Percentiles rank a stretch among this genome's conserved stretches.
Evolutionary conservation across 169 alveolate genomes (phyloP).

Genomic region (Plasmodium malariae): DNA sequence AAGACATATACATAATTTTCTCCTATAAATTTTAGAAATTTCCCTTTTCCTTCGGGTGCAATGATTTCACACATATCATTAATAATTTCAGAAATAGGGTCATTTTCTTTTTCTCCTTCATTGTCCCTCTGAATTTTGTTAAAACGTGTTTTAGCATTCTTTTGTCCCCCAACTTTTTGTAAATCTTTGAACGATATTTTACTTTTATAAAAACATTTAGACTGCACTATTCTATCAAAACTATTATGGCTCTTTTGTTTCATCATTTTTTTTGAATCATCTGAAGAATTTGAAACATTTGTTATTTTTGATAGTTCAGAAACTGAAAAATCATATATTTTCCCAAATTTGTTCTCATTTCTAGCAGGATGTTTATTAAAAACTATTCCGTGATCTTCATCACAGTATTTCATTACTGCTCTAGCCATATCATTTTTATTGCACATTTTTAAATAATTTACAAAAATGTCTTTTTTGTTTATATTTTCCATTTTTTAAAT

Average conservation of each 20-base stretch:
- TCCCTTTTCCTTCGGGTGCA: conserved; percentile 76
- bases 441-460: conserved; percentile 46
- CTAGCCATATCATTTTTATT: conserved; percentile 67
- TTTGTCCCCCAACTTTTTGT: conserved; percentile 8
- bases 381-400: conserved; percentile 74
- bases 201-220: conserved; percentile 41
- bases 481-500: conserved; percentile 28
- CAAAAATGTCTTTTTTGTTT: conserved; percentile 51
- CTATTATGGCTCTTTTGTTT: conserved; percentile 4
- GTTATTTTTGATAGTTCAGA: conserved; percentile 27
- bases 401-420: conserved; percentile 56
- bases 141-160: not conserved
- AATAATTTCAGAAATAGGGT: conserved; percentile 38
- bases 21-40: conserved; percentile 70
- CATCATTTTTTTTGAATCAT: conserved; percentile 9
- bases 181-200: conserved; percentile 21
- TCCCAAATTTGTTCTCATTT: conserved; percentile 59
- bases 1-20: conserved; percentile 72
- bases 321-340: conserved; percentile 47
- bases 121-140: not conserved
- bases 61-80: conserved; percentile 60
- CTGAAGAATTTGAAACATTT: not conserved
- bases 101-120: not conserved
- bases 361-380: conserved; percentile 63
- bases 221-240: not conserved